These are phyloP conservation scores for Penicillium verhagenii DNA, from an alignment of 495 filamentous ascomycete genomes.

Conservation along the genomic window DNA sequence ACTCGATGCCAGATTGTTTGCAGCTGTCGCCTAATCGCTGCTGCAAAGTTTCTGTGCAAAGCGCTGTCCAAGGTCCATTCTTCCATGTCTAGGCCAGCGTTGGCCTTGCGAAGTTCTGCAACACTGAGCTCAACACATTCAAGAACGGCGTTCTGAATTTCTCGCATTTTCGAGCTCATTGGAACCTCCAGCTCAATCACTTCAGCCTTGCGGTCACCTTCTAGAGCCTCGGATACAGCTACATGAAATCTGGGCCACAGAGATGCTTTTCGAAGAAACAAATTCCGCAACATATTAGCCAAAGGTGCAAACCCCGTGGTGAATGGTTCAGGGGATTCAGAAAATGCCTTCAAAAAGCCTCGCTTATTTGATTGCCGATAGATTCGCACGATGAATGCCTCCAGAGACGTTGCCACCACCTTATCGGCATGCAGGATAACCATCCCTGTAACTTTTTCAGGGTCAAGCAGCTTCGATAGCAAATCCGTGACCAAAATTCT, in stretches of 20 bases:
- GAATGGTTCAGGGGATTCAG: slow-evolving; percentile 91
- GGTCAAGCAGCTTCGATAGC: slow-evolving; percentile 73
- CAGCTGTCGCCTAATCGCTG: slow-evolving; percentile 82
- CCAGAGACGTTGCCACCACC: slow-evolving; percentile 81
- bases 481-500: slow-evolving; percentile 93
- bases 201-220: slow-evolving; percentile 90
- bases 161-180: slow-evolving; percentile 91
- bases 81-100: slow-evolving; percentile 88
- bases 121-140: slow-evolving; percentile 97
- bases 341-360: slow-evolving; percentile 95
- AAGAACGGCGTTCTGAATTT: slow-evolving; percentile 90
- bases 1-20: slow-evolving; percentile 97
- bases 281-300: slow-evolving; percentile 85
- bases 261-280: slow-evolving; percentile 85
- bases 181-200: slow-evolving; percentile 96
- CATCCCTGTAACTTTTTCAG: slow-evolving; percentile 83
- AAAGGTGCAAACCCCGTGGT: slow-evolving; percentile 86
- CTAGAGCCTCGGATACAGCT: slow-evolving; percentile 80
- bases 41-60: slow-evolving; percentile 87
- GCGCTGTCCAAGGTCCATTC: slow-evolving; percentile 98
- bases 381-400: slow-evolving; percentile 93
- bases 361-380: slow-evolving; percentile 89
- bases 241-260: slow-evolving; percentile 96
- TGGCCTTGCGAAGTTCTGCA: slow-evolving; percentile 83
- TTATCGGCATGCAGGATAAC: slow-evolving; percentile 86